Percentiles rank a stretch among this genome's conserved stretches.
Conservation (phyloP, 164 flowering plant genomes). For the Houttuynia cordata region DNA sequence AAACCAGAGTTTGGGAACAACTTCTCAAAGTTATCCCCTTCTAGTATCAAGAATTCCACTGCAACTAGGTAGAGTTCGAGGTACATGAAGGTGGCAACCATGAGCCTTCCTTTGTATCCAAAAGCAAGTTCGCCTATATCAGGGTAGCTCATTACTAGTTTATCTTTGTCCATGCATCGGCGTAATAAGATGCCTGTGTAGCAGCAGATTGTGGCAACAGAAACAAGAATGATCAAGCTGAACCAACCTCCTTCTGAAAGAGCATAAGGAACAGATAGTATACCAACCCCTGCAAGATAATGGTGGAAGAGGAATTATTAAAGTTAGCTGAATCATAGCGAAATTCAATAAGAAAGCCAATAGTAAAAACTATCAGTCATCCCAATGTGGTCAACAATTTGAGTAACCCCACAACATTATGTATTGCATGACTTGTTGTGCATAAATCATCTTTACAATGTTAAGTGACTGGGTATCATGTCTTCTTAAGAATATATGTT, state of each 20-base stretch:
- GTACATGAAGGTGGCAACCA: constrained; percentile 39
- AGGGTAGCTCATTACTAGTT: constrained; percentile 33
- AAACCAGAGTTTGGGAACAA: constrained; percentile 33
- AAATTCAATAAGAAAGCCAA: neutral
- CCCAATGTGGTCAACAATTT: too few species aligned
- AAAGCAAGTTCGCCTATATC: constrained; percentile 66
- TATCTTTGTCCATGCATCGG: constrained; percentile 40
- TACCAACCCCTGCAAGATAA: constrained; percentile 51
- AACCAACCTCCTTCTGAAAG: constrained; percentile 64
- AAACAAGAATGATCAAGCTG: constrained; percentile 30
- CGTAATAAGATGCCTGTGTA: constrained; percentile 48
- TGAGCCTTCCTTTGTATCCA: constrained; percentile 44
- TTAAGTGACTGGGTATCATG: too few species aligned
- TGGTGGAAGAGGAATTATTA: too few species aligned
- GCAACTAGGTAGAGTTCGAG: constrained; percentile 59
- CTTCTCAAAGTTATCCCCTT: constrained; percentile 67
- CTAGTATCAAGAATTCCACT: constrained; percentile 57
- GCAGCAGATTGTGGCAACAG: constrained; percentile 29
- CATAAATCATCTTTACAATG: too few species aligned
- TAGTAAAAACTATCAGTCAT: too few species aligned
- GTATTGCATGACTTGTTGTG: too few species aligned
- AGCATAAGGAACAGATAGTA: constrained; percentile 62
- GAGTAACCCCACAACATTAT: too few species aligned
- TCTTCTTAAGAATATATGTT: too few species aligned
- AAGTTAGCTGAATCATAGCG: neutral